phyloP scores from a whole-genome alignment of 2,329 filamentous ascomycete species.

The Fusarium metavorans region DNA sequence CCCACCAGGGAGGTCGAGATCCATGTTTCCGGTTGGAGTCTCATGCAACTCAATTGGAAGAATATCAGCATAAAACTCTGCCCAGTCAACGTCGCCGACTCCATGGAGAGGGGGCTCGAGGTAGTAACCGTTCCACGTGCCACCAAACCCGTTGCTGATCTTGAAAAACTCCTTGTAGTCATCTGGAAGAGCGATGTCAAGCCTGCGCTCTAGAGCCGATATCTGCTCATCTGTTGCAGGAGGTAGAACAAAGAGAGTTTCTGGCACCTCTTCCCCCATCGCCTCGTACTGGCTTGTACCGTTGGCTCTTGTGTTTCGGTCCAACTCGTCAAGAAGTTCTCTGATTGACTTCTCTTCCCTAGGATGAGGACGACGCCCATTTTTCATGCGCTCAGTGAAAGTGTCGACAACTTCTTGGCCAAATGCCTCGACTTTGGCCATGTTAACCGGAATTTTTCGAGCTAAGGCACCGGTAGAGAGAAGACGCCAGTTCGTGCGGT shows the following conservation, averaged over 20 bases:
- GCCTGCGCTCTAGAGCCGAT: constrained; percentile 14
- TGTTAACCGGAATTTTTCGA: constrained; percentile 22
- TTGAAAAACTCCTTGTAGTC: constrained; percentile 38
- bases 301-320: constrained; percentile 27
- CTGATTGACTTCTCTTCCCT: constrained; percentile 16
- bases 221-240: constrained; percentile 35
- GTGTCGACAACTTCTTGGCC: constrained; percentile 15
- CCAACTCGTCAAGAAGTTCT: constrained; percentile 18
- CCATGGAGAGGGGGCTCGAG: constrained; percentile 7
- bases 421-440: constrained; percentile 8
- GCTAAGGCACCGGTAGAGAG: constrained; percentile 24
- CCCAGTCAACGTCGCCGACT: constrained; percentile 30
- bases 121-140: constrained; percentile 34
- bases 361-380: constrained; percentile 14
- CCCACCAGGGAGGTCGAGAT: neutral
- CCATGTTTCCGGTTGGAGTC: neutral
- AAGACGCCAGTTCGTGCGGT: constrained; percentile 20
- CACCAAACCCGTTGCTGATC: constrained; percentile 34
- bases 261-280: constrained; percentile 8
- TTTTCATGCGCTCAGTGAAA: constrained; percentile 15
- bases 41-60: constrained; percentile 18
- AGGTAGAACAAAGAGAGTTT: constrained; percentile 28
- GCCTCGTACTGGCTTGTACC: neutral
- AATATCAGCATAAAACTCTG: neutral
- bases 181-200: constrained; percentile 7